phyloP scores from a whole-genome alignment of 2,329 filamentous ascomycete genomes.

The Domatiomyces globalis region DNA sequence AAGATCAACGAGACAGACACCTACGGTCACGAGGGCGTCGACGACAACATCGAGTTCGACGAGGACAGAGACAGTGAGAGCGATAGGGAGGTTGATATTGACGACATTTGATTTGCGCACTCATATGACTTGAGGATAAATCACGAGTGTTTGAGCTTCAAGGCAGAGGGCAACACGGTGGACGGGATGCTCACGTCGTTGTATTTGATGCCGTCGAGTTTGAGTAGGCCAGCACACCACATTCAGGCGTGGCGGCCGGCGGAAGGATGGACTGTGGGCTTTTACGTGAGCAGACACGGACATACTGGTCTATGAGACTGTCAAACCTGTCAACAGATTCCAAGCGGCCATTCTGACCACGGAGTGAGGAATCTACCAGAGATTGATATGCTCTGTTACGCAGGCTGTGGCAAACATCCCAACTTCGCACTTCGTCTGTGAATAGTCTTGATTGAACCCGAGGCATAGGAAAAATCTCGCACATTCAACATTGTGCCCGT shows the following conservation, averaged over 20 bases:
- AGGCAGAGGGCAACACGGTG: not conserved
- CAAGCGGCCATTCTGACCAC: not conserved
- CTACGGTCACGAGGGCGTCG: constrained; percentile 78
- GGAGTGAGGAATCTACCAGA: not conserved
- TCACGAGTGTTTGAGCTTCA: not conserved
- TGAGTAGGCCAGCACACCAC: not conserved
- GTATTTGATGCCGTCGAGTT: not conserved
- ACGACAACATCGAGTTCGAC: constrained; percentile 98
- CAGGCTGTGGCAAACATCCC: not conserved
- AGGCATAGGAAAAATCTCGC: not conserved
- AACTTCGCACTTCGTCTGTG: not conserved
- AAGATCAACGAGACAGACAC: constrained; percentile 99
- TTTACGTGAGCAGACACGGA: not conserved
- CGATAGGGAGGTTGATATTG: constrained; percentile 63
- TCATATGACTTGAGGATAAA: not conserved
- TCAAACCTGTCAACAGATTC: not conserved
- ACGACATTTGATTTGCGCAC: constrained; percentile 60
- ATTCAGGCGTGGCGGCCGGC: not conserved
- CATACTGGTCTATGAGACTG: not conserved
- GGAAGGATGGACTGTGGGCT: not conserved
- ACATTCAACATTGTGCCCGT: not conserved
- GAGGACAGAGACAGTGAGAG: constrained; percentile 60
- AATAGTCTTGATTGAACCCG: not conserved
- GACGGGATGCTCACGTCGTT: not conserved
- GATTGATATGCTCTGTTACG: not conserved